Evolutionary conservation across 1,139 yeast genomes (phyloP).

Genomic region (Nematodospora anomalae): DNA sequence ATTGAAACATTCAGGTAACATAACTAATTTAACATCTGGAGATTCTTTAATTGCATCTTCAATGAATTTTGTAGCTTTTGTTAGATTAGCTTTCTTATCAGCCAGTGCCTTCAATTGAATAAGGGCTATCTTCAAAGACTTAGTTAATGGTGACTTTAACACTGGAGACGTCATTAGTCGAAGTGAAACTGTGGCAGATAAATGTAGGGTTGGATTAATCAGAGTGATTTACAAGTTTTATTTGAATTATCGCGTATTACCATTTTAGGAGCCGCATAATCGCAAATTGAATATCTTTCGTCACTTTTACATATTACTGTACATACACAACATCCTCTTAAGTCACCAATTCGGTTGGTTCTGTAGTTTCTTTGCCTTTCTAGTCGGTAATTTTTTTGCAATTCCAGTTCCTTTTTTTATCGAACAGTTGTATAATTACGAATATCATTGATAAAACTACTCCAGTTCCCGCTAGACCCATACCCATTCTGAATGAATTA

Average conservation of each 20-base stretch:
- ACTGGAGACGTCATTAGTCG: slow-evolving; percentile 19
- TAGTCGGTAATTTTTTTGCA: not conserved
- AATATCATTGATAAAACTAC: slow-evolving; percentile 27
- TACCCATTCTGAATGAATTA: slow-evolving; percentile 48
- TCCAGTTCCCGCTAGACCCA: slow-evolving; percentile 54
- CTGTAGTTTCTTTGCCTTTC: not conserved
- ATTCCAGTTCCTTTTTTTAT: not conserved
- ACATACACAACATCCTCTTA: not conserved
- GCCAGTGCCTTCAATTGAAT: slow-evolving; percentile 75
- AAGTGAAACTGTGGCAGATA: too few relatives aligned
- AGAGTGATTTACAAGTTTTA: not conserved
- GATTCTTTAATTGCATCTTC: slow-evolving; percentile 51
- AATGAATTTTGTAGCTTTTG: slow-evolving; percentile 50
- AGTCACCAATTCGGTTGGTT: not conserved
- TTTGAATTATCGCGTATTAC: not conserved
- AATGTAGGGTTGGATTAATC: too few relatives aligned
- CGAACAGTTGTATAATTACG: slow-evolving; percentile 15
- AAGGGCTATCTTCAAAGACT: slow-evolving; percentile 62
- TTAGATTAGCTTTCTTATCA: slow-evolving; percentile 59
- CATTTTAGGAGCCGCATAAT: not conserved
- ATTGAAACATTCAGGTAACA: slow-evolving; percentile 90
- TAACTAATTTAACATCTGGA: slow-evolving; percentile 58
- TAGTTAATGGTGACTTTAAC: slow-evolving; percentile 32
- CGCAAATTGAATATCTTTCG: too few relatives aligned
- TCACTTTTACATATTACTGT: too few relatives aligned